Base-by-base conservation (phyloP, 345 rosid genomes). In the Jatropha curcas region DNA sequence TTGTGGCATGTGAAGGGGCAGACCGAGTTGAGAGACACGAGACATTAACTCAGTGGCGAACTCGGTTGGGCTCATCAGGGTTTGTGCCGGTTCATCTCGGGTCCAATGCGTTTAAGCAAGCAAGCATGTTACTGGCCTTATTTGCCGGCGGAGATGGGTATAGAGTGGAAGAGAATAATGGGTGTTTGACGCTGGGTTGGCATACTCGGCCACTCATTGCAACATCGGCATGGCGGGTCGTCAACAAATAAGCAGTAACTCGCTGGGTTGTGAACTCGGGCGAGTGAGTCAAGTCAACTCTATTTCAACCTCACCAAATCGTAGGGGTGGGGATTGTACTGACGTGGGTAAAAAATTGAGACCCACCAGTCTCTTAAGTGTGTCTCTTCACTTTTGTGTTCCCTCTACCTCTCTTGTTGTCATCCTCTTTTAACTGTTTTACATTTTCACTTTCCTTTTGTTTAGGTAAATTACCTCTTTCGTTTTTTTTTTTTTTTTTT, bases 1-100 rank as follows among this genome's bases (percentile, higher is more conserved):
- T 92, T 19, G 91, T 92, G 69, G 96, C 93, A 1, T 86, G 94
- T 12, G 97, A 92, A 67, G 96, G 96, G 1, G 22, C 50, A 13
- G 92, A 88, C 79, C 88, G 97, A 6, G 84, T 90, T 4, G 97
- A 92, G 83, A 67, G 96, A 19, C 97, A 90, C 79, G 97, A 92
- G 80, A 82, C 85, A 33, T 51, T 90, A 72, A 30, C 60, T 41
- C 91, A 89, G 82, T 92, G 97, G 97, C 45, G 82, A 59, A 75
- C 52, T 50, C 87, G 94, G 66, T 25, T 92, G 31, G 80, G 76
- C 2, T 72, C 87, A 28, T 83, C 91, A 46, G 97, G 97, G 50
- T 92, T 87, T 22, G 68, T 31, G 1, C 89, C 94, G 79, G 97
- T 79, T 2, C 90, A 81, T 62, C 82, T 92, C 0, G 96, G 97